phyloP scores from a whole-genome alignment of 768 basidiomycete genomes.

The Guyanaporus albipodus region DNA sequence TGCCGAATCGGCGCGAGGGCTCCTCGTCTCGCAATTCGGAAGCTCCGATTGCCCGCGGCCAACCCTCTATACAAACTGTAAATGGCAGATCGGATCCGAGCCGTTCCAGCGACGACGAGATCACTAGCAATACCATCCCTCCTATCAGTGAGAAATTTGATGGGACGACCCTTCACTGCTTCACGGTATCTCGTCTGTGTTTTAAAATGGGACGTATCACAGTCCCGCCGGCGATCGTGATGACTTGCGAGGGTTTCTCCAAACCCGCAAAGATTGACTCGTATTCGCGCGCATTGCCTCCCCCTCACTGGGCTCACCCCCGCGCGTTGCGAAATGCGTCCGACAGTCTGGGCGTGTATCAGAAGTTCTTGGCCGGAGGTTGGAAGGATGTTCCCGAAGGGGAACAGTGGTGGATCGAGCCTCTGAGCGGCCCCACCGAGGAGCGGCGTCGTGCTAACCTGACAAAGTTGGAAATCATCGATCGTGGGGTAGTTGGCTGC shows the following conservation, averaged over 20 bases:
- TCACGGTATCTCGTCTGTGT: slow-evolving; percentile 57
- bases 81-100: not conserved
- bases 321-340: slow-evolving; percentile 5
- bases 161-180: slow-evolving; percentile 51
- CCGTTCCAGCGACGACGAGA: not conserved
- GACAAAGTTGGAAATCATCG: slow-evolving; percentile 6
- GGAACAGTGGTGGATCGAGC: slow-evolving; percentile 63
- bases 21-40: not conserved
- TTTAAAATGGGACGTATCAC: slow-evolving; percentile 71
- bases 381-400: slow-evolving; percentile 55
- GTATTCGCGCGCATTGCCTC: slow-evolving; percentile 7
- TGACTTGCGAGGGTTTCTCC: slow-evolving; percentile 54
- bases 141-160: slow-evolving; percentile 21
- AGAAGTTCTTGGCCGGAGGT: slow-evolving; percentile 47
- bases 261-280: slow-evolving; percentile 14
- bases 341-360: slow-evolving; percentile 32
- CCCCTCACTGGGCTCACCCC: slow-evolving; percentile 13
- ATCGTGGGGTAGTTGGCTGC: slow-evolving; percentile 1
- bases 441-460: slow-evolving; percentile 22
- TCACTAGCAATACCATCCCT: not conserved
- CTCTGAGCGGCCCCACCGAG: slow-evolving; percentile 44
- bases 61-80: not conserved
- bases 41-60: not conserved
- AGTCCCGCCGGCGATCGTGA: slow-evolving; percentile 58
- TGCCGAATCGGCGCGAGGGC: not conserved